Evolutionary conservation across 2,329 filamentous ascomycete genomes (phyloP).

Genomic region (Fusarium sp.): DNA sequence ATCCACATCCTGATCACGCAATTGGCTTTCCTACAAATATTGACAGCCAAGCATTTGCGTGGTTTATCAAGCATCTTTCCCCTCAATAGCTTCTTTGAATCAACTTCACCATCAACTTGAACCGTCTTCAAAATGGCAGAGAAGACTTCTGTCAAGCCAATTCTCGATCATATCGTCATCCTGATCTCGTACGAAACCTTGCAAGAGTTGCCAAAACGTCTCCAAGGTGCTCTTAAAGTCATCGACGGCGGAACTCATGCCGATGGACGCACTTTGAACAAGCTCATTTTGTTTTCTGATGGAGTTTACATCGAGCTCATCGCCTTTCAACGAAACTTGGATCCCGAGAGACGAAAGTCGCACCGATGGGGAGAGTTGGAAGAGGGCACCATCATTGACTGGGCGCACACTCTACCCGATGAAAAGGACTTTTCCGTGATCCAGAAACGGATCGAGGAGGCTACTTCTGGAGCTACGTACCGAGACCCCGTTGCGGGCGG

Average conservation of each 20-base stretch:
- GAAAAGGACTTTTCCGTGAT: conserved; percentile 17
- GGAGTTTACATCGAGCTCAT: conserved; percentile 31
- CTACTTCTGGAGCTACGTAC: background rate
- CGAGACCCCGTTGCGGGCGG: conserved; percentile 13
- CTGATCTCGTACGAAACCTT: conserved; percentile 20
- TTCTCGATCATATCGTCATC: conserved; percentile 25
- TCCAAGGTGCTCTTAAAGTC: conserved; percentile 4
- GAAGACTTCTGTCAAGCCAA: background rate
- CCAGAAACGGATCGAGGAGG: background rate
- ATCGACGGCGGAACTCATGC: conserved; percentile 25
- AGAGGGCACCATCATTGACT: conserved; percentile 20
- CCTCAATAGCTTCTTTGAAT: background rate
- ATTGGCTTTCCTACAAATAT: conserved; percentile 1
- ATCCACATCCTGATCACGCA: conserved; percentile 16
- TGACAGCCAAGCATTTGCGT: background rate
- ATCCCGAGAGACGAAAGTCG: conserved; percentile 13
- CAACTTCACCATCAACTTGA: rapidly evolving
- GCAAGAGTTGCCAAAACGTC: conserved; percentile 4
- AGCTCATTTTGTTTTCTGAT: conserved; percentile 18
- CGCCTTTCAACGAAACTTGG: conserved; percentile 19
- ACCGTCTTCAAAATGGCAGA: background rate
- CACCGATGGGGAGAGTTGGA: conserved; percentile 25
- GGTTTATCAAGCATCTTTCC: background rate
- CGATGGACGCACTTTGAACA: conserved; percentile 26
- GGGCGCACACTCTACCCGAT: conserved; percentile 17